A percentile compares a stretch with the other conserved stretches of the same genome.
These are phyloP conservation scores for Fragilaria crotonensis DNA, from an alignment of 108 stramenopile species.

Conservation along the genomic window DNA sequence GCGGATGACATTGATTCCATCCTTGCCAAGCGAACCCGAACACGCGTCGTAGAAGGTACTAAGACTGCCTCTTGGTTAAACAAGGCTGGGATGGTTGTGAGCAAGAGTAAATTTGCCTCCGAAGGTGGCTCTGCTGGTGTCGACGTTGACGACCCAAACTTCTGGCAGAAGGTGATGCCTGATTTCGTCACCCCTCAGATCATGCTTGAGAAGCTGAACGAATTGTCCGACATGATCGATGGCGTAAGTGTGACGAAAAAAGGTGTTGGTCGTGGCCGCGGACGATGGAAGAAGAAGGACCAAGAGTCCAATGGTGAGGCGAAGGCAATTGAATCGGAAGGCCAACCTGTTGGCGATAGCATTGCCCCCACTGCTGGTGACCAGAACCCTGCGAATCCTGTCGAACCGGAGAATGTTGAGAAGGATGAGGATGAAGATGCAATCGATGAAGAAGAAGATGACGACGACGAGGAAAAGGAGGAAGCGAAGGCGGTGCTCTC, in stretches of 20 bases:
- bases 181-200: slow-evolving; percentile 85
- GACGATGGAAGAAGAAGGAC: slow-evolving; percentile 22
- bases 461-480: slow-evolving; percentile 10
- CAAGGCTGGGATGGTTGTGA: slow-evolving; percentile 76
- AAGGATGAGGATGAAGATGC: slow-evolving; percentile 13
- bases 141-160: slow-evolving; percentile 88
- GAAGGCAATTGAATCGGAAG: slow-evolving; percentile 9
- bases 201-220: slow-evolving; percentile 54
- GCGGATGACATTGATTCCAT: slow-evolving; percentile 90
- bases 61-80: slow-evolving; percentile 89
- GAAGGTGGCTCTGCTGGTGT: slow-evolving; percentile 62
- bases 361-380: too few species aligned
- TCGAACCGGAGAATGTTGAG: slow-evolving; percentile 9
- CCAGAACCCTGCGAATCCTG: too few species aligned
- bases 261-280: slow-evolving; percentile 29
- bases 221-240: slow-evolving; percentile 35
- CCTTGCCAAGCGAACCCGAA: slow-evolving; percentile 77
- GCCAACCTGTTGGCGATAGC: too few species aligned
- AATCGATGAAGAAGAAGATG: slow-evolving; percentile 14
- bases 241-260: slow-evolving; percentile 18
- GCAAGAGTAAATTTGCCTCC: slow-evolving; percentile 71
- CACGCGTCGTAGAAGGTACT: slow-evolving; percentile 82
- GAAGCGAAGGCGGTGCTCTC: slow-evolving; percentile 28
- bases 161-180: slow-evolving; percentile 96
- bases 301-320: slow-evolving; percentile 10